Base-by-base conservation (phyloP, 2,329 filamentous ascomycete species). In the Trichoderma gracile region DNA sequence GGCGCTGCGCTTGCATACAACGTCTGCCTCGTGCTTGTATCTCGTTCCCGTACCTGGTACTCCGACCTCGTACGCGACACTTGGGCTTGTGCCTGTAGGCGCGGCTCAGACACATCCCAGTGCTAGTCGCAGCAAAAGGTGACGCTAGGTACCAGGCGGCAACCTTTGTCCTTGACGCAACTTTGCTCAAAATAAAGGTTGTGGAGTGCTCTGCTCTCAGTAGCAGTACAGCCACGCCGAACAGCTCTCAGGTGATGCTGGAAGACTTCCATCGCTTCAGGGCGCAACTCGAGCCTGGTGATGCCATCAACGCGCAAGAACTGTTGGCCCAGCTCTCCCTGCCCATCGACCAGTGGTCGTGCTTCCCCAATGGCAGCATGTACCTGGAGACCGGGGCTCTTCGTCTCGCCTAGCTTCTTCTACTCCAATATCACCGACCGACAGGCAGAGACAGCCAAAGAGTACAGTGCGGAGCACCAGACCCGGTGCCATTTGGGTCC, bases 401-500 rank as follows among this genome's bases (percentile, higher is more conserved):
- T 38, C 19, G 47, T 61, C 47, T 53, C 58, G 58, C 47, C 47
- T 61, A 61, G 58, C 58, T 43, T 38, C 40, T 45, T 47, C 30
- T 60, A 46, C 21, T 43, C 58, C 42, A 59, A 61, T 43, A 61
- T 33, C 47, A 27, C 33, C 23, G 47, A 60, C 57, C 52, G 57
- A 30, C 30, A 30, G 30, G 7, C 30, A 30, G 30, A 30, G 30
- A 30, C 30, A 30, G 30, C 7, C 30, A 9, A 8, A 30, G 4
- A 30, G 8, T 30, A 43, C 57, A 61, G 38, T 46, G 40, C 55
- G 55, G 55, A 58, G 42, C 55, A 47, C 55, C 45, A 53, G 47
- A 19, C 30, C 47, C 38, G 65, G 43, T 59, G 30, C 30, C 56
- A 49, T 49, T 67, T 8, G 52, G 66, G 65, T 66, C 70, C 71